A percentile compares a stretch with the other conserved stretches of the same genome.
Evolutionary conservation across 305 asterid genomes (phyloP).

Genomic region (Caryopteris hybrid): DNA sequence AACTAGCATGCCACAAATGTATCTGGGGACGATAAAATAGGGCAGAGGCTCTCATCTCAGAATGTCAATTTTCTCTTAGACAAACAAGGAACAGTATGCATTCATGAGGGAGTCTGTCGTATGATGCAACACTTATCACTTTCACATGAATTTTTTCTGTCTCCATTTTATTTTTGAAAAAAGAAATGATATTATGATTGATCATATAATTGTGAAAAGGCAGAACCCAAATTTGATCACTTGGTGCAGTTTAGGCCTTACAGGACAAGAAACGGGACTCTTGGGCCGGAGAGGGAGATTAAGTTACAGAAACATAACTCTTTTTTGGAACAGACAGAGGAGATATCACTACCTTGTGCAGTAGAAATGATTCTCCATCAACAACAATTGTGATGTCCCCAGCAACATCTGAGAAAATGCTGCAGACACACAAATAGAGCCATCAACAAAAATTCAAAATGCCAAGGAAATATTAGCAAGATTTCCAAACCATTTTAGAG

Average conservation of each 20-base stretch:
- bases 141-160: too few relatives aligned
- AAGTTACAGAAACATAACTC: too few relatives aligned
- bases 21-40: too few relatives aligned
- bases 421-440: constrained; percentile 22
- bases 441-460: neutral
- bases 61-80: neutral
- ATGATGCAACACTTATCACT: too few relatives aligned
- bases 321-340: too few relatives aligned
- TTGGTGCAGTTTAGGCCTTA: neutral
- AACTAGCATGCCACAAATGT: too few relatives aligned
- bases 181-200: neutral
- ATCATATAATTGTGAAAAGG: neutral
- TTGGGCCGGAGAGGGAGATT: too few relatives aligned
- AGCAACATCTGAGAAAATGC: constrained; percentile 69
- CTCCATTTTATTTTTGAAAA: too few relatives aligned
- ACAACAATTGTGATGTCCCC: constrained; percentile 62
- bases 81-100: too few relatives aligned
- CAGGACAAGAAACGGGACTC: too few relatives aligned
- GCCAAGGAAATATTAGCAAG: neutral
- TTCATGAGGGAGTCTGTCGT: too few relatives aligned
- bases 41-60: neutral
- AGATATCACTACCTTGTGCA: constrained; percentile 51
- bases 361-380: constrained; percentile 51
- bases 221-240: neutral
- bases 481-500: too few relatives aligned